Base-by-base conservation (phyloP, 306 rosid species). In the Senna tora region DNA sequence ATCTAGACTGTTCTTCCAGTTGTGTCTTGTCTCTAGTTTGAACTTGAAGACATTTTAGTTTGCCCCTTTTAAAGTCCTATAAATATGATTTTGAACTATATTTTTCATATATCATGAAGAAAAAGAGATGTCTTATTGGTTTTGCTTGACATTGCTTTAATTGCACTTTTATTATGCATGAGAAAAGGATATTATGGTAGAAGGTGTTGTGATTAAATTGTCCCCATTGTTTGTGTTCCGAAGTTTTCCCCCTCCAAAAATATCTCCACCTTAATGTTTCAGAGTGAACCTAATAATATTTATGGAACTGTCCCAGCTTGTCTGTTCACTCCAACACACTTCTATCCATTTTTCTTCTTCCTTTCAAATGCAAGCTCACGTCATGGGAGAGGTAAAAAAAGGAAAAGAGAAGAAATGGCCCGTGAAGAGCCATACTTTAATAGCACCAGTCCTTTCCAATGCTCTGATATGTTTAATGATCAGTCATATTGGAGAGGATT, bases 161-260 rank as follows among this genome's bases (percentile, higher is more conserved):
- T 4, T 14, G 10, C 25, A 14, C 7, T 14, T 57, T 14, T 30
- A 14, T 36, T 30, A n/a, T 15, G 57, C 28, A 2, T 16, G 8
- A 32, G 49, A 32, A 50, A 19, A 50, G 21, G 33, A 16, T 33
- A 0, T 16, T 67, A 10, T 50, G 60, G 46, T 16, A 50, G 25
- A 34, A 59, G 14, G 59, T 71, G 65, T 33, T 72, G 1, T 72
- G 47, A 72, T 58, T 42, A 52, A 5, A 17, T 78, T 71, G 39
- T 52, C 14, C 39, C 39, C 46, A 63, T 1, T 66, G 34, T 22
- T 15, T 43, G 54, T 47, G 41, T 16, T 34, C 4, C 15, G 14
- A 33, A 49, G 19, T 33, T 7, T 25, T 52, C 5, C 9, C 43
- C 21, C 21, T 21, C 14, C 15, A 1, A 36, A 36, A 25, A 45